Evolutionary conservation across 2,329 filamentous ascomycete species (phyloP), one percentile per base, ranked within the genome.

Genomic region (Aspergillus caelatus): DNA sequence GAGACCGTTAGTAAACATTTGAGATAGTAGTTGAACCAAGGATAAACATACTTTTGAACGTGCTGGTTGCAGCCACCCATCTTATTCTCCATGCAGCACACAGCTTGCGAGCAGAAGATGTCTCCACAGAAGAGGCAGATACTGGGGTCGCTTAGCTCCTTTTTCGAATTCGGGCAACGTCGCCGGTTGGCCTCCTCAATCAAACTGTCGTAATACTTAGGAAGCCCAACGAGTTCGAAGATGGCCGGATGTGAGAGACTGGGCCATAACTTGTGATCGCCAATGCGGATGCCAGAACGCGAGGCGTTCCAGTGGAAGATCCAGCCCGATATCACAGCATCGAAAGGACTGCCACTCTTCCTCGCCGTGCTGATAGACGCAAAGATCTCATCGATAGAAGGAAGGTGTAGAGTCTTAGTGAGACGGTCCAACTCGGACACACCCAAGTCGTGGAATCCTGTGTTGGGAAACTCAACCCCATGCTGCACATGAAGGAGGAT

Each of bases 51-150:
- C 91, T 89, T 93, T 67, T 86, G 81, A 82, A 97, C 89, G 80
- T 99, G 95, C 80, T 96, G 92, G 77, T 94, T 94, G 67, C 92
- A 94, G 36, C 96, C 94, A 53, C 94, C 94, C 64, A 92, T 86
- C 67, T 84, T 86, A 64, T 88, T 89, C 34, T 75, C 71, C 73
- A 92, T 88, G 76, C 95, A 99, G 80, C 95, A 99, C 54, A 94
- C 90, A 53, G 91, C 93, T 81, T 99, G 95, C 11, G 91, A 93
- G 79, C 95, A 99, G 78, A 97, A 94, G 46, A 99, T 92, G n/a
- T 94, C 93, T 39, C 95, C 94, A 74, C 95, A 99, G 80, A 97
- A 93, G 45, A 99, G 85, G 74, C 95, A 99, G 43, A 99, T 87
- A 67, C 91, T 92, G 0, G 95, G 93, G 77, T 99, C 96, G 2